Evolutionary conservation across 805 yeast species (phyloP), one percentile per base, ranked within the genome.

Genomic region (Starmerella apis): DNA sequence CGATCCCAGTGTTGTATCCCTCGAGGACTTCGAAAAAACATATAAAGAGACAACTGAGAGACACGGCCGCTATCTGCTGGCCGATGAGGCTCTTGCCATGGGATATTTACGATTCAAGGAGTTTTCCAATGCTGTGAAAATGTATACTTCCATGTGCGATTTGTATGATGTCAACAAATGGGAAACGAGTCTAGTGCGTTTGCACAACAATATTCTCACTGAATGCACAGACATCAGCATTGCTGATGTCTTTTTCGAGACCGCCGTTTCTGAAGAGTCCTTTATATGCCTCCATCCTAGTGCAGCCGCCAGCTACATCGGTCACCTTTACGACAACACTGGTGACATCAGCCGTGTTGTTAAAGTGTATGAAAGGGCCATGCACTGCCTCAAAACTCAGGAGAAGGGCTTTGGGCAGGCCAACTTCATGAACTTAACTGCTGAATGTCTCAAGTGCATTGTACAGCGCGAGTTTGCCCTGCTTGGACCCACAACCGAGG

Each of bases 201-300:
- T 59, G 42, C 60, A 58, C 54, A 59, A 59, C 50, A 50, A 50
- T 31, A 56, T 59, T n/a, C 46, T 59, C 19, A 56, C 62, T 18
- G 50, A 50, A 25, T 33, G 51, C 43, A 49, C 55, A 16, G 58
- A 56, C 22, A 47, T 46, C 22, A 47, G 39, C 4, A 53, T 59
- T 20, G 54, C 57, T 3, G 31, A 36, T 5, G 56, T 53, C 11
- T 57, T 59, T 24, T 59, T 54, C 18, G 57, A 53, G 28, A 46
- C 57, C 30, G 62, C 57, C 2, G 24, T 48, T 3, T 19, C 48
- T 18, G 39, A 44, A 9, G 54, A 50, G 27, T 18, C 48, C 28
- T 55, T 50, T 30, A 38, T 59, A 10, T 45, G 33, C 19, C 50
- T 60, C 38, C 63, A 60, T 36, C 63, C 63, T 28, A 46, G 56